Conservation (phyloP, 805 yeast species). For the Candida gorgasii region DNA sequence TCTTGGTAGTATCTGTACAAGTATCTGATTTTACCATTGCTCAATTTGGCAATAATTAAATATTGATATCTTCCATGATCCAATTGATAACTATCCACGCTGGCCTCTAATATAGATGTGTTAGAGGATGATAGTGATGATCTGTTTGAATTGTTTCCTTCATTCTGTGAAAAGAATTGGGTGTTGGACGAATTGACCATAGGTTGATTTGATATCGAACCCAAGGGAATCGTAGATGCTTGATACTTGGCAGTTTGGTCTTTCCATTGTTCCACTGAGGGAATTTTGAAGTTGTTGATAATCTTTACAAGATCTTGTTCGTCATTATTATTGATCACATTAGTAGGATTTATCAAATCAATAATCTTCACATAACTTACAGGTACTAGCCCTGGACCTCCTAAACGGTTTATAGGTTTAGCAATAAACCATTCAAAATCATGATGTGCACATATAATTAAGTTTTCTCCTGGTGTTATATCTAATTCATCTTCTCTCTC, state of each 20-base stretch:
- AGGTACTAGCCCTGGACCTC: slow-evolving; percentile 97
- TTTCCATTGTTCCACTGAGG: slow-evolving; percentile 97
- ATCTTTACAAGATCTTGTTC: slow-evolving; percentile 51
- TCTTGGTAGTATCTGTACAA: slow-evolving; percentile 92
- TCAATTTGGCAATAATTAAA: slow-evolving; percentile 63
- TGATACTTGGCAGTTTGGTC: slow-evolving; percentile 85
- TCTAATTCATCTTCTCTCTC: slow-evolving; percentile 82
- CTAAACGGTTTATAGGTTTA: slow-evolving; percentile 89
- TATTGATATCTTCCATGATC: slow-evolving; percentile 92
- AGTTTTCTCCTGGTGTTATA: slow-evolving; percentile 81
- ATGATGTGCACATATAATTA: slow-evolving; percentile 94
- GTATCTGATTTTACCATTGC: slow-evolving; percentile 67
- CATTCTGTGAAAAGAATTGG: slow-evolving; percentile 36
- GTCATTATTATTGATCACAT: slow-evolving; percentile 26
- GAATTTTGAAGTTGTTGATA: slow-evolving; percentile 68
- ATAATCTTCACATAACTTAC: slow-evolving; percentile 84
- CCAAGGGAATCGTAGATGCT: slow-evolving; percentile 80
- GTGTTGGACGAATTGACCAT: slow-evolving; percentile 36
- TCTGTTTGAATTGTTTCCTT: slow-evolving; percentile 18
- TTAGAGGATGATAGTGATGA: slow-evolving; percentile 31
- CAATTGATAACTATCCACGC: slow-evolving; percentile 76
- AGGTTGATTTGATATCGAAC: slow-evolving; percentile 38
- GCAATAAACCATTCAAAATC: slow-evolving; percentile 98
- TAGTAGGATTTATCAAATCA: slow-evolving; percentile 54
- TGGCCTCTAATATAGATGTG: slow-evolving; percentile 54